phyloP scores from a whole-genome alignment of 2,329 filamentous ascomycete species.

The Stagonosporopsis rhizophila region DNA sequence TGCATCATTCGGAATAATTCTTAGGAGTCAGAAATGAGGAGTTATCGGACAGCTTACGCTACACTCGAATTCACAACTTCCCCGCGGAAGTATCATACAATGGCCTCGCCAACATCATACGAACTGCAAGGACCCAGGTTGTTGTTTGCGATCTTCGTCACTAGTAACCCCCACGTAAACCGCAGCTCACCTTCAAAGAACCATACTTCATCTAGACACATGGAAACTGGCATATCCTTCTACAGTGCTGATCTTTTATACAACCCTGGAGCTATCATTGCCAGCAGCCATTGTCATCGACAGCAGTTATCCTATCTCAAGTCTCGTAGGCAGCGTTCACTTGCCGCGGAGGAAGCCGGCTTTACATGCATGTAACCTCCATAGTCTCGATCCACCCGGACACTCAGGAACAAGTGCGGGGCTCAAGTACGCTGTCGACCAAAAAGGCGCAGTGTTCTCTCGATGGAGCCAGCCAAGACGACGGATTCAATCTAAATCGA shows the following conservation, averaged over 20 bases:
- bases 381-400: neutral
- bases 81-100: neutral
- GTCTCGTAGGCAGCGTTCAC: no score
- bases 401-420: slow-evolving; percentile 6
- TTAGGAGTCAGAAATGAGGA: neutral
- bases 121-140: neutral
- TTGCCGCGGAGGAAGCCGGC: neutral
- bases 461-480: neutral
- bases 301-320: neutral
- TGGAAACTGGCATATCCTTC: neutral
- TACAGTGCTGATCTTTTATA: no score
- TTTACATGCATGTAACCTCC: neutral
- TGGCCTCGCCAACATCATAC: neutral
- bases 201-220: neutral
- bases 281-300: neutral
- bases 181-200: neutral
- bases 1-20: neutral
- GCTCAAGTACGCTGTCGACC: neutral
- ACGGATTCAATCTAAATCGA: neutral
- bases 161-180: no score
- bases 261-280: no score
- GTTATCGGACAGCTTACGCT: neutral
- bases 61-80: slow-evolving; percentile 3
- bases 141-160: neutral
- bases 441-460: neutral